Base-by-base conservation (phyloP, 2,329 filamentous ascomycete genomes). In the Huntiella moniliformis region DNA sequence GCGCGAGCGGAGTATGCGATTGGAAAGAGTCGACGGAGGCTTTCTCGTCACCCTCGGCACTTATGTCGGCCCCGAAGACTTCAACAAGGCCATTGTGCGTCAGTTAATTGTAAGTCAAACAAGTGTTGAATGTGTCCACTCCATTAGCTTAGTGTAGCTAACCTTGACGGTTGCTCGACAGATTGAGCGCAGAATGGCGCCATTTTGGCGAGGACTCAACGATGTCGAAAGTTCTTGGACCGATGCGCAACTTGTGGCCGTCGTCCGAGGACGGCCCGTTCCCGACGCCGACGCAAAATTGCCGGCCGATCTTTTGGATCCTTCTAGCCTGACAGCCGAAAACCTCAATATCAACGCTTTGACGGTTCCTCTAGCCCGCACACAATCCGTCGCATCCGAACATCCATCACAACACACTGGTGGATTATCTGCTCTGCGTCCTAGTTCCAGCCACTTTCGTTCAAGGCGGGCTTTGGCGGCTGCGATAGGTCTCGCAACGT, bases 21-120 rank as follows among this genome's bases (percentile, higher is more conserved):
- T 95, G 55, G 91, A 98, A 58, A 77, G 87, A 59, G 82, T 96
- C 3, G 91, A 98, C 61, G 91, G 91, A 15, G 91, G 91, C 16
- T 98, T 79, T 63, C 65, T 98, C 41, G 91, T 98, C 31, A 98
- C 91, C 0, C 74, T 94, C 57, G 91, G 91, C 33, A 83, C 87
- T 42, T 98, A 98, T 58, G 88, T 84, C 16, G 87, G 88, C 0
- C 67, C 77, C 1, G 91, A 98, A 62, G 91, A 98, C 62, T 98
- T 88, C 59, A 93, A 76, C 67, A 96, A 96, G 61, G 65, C 73
- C 13, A 67, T 84, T 41, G 88, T 96, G 47, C 76, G 91, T 53
- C 87, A 94, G 59, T 66, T 98, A 46, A 88, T 91, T 79, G 86
- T 93, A 70, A 56, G 64, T 55, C 31, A 28, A 8, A 37, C 8